Conservation (phyloP, 345 rosid species). For the Eucalyptus marginata region DNA sequence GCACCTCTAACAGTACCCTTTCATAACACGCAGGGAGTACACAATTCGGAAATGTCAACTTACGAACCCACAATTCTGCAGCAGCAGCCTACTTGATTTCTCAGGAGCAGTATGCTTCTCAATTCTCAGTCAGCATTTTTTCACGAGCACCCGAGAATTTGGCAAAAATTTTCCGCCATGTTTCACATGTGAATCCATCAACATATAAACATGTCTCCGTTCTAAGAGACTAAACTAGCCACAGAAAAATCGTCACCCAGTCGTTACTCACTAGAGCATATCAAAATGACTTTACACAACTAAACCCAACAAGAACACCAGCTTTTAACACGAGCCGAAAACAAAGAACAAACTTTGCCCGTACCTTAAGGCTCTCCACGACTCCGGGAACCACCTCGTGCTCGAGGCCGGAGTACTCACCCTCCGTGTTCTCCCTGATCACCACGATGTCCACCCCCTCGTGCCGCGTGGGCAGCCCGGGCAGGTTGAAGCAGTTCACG, state of each 20-base stretch:
- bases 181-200: neutral
- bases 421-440: slow-evolving; percentile 41
- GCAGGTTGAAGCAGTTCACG: slow-evolving; percentile 35
- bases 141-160: neutral
- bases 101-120: neutral
- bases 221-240: neutral
- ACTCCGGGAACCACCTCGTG: slow-evolving; percentile 49
- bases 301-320: neutral
- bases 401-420: slow-evolving; percentile 28
- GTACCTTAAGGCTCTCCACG: slow-evolving; percentile 39
- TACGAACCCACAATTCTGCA: neutral
- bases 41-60: neutral
- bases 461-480: slow-evolving; percentile 34
- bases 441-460: slow-evolving; percentile 42
- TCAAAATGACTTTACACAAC: neutral
- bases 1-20: neutral
- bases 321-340: neutral
- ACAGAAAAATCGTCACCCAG: neutral
- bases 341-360: neutral
- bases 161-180: neutral
- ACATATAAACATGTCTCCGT: neutral
- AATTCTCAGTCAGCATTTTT: neutral
- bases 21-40: neutral
- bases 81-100: neutral
- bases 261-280: neutral